phyloP scores from a whole-genome alignment of 2,329 filamentous ascomycete genomes.

The Nemania serpens region DNA sequence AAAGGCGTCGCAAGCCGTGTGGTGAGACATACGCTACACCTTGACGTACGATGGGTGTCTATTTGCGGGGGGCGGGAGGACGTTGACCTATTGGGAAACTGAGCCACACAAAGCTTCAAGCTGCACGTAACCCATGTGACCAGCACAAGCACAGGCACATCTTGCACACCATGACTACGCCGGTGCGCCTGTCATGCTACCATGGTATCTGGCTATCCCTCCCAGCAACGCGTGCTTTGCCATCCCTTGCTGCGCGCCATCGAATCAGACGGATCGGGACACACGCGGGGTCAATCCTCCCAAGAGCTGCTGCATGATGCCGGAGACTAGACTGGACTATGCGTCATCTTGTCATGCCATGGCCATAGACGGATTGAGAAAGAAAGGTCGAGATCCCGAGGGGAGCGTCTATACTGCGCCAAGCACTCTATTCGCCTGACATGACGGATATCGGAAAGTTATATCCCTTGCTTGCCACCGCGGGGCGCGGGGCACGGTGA shows the following conservation, averaged over 20 bases:
- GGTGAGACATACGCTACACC: constrained; percentile 22
- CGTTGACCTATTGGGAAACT: constrained; percentile 7
- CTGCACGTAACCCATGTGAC: constrained; percentile 31
- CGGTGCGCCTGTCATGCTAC: constrained; percentile 27
- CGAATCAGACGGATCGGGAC: constrained; percentile 29
- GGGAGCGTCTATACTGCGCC: constrained; percentile 16
- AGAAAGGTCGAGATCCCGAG: constrained; percentile 20
- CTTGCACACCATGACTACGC: constrained; percentile 27
- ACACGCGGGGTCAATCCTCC: constrained; percentile 11
- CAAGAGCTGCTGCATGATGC: constrained; percentile 23
- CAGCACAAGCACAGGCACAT: constrained; percentile 15
- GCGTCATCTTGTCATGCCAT: constrained; percentile 22
- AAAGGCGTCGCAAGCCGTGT: constrained; percentile 10
- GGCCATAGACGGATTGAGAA: constrained; percentile 17
- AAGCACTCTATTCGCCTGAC: constrained; percentile 18
- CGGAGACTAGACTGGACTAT: constrained; percentile 26
- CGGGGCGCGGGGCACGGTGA: neutral
- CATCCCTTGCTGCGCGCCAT: constrained; percentile 10
- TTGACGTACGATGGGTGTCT: constrained; percentile 22
- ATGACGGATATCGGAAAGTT: constrained; percentile 16
- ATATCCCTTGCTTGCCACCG: constrained; percentile 18
- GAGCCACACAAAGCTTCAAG: constrained; percentile 12
- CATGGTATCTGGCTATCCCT: constrained; percentile 12
- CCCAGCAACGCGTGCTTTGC: neutral
- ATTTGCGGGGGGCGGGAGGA: constrained; percentile 23